Conservation (phyloP, 1,284 basidiomycete species). For the Puccinia triticina region DNA sequence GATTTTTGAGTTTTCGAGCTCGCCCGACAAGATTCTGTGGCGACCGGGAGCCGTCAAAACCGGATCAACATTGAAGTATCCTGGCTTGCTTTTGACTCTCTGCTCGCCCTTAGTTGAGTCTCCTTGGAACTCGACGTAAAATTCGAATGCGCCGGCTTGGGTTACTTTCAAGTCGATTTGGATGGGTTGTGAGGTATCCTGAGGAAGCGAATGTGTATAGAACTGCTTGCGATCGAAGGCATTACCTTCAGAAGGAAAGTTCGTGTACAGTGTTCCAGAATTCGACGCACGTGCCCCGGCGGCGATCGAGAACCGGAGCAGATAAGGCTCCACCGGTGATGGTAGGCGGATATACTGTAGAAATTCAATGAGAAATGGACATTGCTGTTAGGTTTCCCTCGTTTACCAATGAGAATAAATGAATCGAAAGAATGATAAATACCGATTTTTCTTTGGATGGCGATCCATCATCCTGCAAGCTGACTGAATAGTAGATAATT, state of each 20-base stretch:
- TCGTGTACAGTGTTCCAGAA: constrained; percentile 87
- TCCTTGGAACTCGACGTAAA: constrained; percentile 84
- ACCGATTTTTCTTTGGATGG: constrained; percentile 81
- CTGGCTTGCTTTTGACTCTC: constrained; percentile 73
- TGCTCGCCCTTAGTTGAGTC: constrained; percentile 61
- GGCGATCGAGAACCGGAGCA: constrained; percentile 82
- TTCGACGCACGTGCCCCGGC: constrained; percentile 83
- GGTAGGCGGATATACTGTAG: constrained; percentile 87
- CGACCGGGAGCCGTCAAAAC: constrained; percentile 75
- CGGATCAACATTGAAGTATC: constrained; percentile 94
- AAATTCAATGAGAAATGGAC: neutral
- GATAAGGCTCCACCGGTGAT: constrained; percentile 76
- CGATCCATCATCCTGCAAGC: constrained; percentile 76
- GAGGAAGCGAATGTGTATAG: constrained; percentile 75
- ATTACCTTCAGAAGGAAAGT: constrained; percentile 89
- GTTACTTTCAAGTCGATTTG: constrained; percentile 90
- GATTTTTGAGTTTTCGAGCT: constrained; percentile 55
- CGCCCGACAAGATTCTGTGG: constrained; percentile 67
- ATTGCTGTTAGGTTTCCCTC: neutral
- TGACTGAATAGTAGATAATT: constrained; percentile 7
- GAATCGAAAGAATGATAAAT: constrained; percentile 58
- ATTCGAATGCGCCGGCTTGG: constrained; percentile 89
- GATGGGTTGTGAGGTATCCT: constrained; percentile 81
- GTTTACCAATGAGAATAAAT: neutral
- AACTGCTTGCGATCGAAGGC: constrained; percentile 77